Evolutionary conservation across 2,329 filamentous ascomycete genomes (phyloP), one percentile per base, ranked within the genome.

Genomic region (Sporothrix euskadiensis): DNA sequence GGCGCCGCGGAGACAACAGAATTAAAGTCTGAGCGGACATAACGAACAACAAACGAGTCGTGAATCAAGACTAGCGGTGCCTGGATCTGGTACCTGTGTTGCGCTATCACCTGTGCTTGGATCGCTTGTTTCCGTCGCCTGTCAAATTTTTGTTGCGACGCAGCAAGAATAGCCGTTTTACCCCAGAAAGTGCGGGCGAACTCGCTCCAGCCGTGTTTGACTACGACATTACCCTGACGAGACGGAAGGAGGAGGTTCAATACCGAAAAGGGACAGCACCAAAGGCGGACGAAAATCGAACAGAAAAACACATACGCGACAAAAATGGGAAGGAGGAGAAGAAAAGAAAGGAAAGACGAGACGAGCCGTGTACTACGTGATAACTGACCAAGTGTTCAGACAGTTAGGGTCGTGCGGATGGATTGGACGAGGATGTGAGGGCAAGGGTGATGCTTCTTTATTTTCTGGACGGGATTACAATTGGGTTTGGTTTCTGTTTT

Each of bases 371-470:
- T 32, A 49, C 56, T 57, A 71, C 70, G 70, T 71, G 70, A 71
- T 71, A 65, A 71, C 57, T 56, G 70, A 56, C 70, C 70, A 71
- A 54, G 70, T 65, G 57, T 71, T 71, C 57, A 57, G 68, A 70
- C 26, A 35, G 16, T 4, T 16, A 19, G n/a, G 41, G 39, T 32
- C 22, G 63, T 49, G 57, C 3, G 6, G 30, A 61, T 30, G 57
- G 57, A 9, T 26, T 30, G 57, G 57, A 9, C 57, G 9, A 12
- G 32, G 63, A 6, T 68, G 19, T 35, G 61, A 16, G 61, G 39
- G 35, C 26, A 19, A 41, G 61, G 39, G 35, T 47, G 35, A 41
- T 14, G 59, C 12, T 68, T 35, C 26, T 68, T 49, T 44, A 19
- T 52, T 41, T 32, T 9, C 22, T 30, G 52, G 22, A 56, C 8